A percentile compares a stretch with the other conserved stretches of the same genome.
Evolutionary conservation across 345 rosid species (phyloP).

Genomic region (Crucihimalaya himalaica): DNA sequence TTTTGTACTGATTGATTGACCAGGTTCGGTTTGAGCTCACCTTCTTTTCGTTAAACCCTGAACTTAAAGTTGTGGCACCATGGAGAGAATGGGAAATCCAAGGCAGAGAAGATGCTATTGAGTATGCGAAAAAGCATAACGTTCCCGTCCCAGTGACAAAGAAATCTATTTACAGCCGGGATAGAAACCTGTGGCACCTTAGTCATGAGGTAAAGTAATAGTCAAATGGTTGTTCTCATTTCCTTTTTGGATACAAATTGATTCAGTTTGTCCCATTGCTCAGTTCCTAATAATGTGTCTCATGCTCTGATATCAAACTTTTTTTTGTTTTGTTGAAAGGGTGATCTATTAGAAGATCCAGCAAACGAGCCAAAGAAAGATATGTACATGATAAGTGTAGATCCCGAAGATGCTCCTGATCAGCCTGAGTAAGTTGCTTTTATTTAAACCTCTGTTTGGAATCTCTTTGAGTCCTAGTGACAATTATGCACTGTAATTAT

Average conservation of each 20-base stretch:
- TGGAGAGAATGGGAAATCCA: slow-evolving; percentile 98
- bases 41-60: slow-evolving; percentile 90
- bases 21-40: slow-evolving; percentile 98
- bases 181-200: slow-evolving; percentile 93
- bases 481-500: not conserved
- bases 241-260: slow-evolving; percentile 2
- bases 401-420: slow-evolving; percentile 89
- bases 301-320: not conserved
- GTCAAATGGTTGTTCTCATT: not conserved
- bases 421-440: slow-evolving; percentile 61
- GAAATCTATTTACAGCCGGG: slow-evolving; percentile 94
- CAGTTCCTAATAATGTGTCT: not conserved
- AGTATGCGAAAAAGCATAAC: slow-evolving; percentile 90
- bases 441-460: slow-evolving; percentile 4
- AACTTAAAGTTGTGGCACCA: slow-evolving; percentile 89
- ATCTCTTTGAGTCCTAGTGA: not conserved
- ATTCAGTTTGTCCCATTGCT: not conserved
- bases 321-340: slow-evolving; percentile 46
- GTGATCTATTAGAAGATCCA: slow-evolving; percentile 95
- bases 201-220: slow-evolving; percentile 75
- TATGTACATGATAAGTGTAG: slow-evolving; percentile 92
- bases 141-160: slow-evolving; percentile 95
- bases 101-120: slow-evolving; percentile 96
- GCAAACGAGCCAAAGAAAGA: slow-evolving; percentile 87
- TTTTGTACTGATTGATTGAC: slow-evolving; percentile 10